Conservation (phyloP, 1,284 basidiomycete genomes). For the Nidula niveotomentosa region DNA sequence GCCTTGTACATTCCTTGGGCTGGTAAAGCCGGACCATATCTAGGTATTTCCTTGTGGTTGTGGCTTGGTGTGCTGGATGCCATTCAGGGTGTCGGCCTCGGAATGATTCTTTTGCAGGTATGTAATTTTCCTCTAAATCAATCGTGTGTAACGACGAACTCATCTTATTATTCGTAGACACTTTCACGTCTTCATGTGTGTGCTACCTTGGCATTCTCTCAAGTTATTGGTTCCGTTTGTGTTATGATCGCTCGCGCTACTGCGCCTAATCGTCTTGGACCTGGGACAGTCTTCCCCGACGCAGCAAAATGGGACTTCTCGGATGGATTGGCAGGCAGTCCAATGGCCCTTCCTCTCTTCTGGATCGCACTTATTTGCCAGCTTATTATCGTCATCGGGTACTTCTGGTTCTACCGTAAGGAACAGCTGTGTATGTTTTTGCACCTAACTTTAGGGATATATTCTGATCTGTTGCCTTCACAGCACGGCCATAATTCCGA, state of each 20-base stretch:
- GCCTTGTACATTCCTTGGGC: constrained; percentile 92
- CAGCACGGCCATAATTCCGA: constrained; percentile 30
- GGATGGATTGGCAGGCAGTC: constrained; percentile 69
- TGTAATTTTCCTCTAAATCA: constrained; percentile 8
- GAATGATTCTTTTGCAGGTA: constrained; percentile 90
- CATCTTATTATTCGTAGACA: constrained; percentile 44
- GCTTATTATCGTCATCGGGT: constrained; percentile 84
- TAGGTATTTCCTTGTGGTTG: constrained; percentile 86
- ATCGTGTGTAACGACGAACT: background rate
- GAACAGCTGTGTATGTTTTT: constrained; percentile 69
- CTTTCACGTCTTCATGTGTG: constrained; percentile 91
- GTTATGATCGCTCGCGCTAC: constrained; percentile 87
- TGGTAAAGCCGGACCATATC: constrained; percentile 79
- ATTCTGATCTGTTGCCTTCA: constrained; percentile 8
- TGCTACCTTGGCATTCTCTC: constrained; percentile 86
- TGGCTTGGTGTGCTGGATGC: constrained; percentile 94
- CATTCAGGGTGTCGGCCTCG: constrained; percentile 89
- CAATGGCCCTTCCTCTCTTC: constrained; percentile 80
- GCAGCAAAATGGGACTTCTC: constrained; percentile 84
- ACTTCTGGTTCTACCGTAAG: constrained; percentile 94
- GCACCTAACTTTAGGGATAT: constrained; percentile 36
- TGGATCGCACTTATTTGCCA: constrained; percentile 85
- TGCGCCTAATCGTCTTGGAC: constrained; percentile 82
- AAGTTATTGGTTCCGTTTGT: constrained; percentile 79
- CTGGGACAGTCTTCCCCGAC: constrained; percentile 90